Evolutionary conservation across 768 basidiomycete species (phyloP).

Genomic region (Xerocomellus intermedius): DNA sequence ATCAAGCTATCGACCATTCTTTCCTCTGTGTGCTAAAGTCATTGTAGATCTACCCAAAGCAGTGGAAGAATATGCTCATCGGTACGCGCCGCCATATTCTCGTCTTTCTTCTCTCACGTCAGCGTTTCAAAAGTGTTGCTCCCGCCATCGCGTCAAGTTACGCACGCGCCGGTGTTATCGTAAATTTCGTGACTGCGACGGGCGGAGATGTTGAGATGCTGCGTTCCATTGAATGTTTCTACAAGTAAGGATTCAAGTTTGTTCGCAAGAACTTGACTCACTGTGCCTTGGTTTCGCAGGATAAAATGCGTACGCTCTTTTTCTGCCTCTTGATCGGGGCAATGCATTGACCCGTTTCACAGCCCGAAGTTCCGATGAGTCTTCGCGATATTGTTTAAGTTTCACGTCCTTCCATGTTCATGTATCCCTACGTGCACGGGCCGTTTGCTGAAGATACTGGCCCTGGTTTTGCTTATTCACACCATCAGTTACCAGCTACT

Average conservation of each 20-base stretch:
- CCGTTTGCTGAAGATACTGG: conserved; percentile 34
- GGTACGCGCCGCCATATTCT: conserved; percentile 45
- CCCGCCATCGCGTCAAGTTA: conserved; percentile 84
- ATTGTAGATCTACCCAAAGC: conserved; percentile 81
- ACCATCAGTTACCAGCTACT: conserved; percentile 47
- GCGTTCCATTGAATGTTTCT: conserved; percentile 97
- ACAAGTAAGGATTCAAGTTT: conserved; percentile 60
- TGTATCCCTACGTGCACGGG: conserved; percentile 80
- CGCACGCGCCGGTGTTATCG: conserved; percentile 84
- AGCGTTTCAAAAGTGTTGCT: conserved; percentile 55
- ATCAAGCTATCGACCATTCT: conserved; percentile 9
- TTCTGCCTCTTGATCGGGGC: not conserved
- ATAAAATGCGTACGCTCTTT: conserved; percentile 80
- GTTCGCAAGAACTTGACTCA: conserved; percentile 12
- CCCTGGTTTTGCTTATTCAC: conserved; percentile 35
- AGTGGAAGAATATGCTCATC: conserved; percentile 96
- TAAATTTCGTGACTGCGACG: conserved; percentile 97
- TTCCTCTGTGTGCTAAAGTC: conserved; percentile 10
- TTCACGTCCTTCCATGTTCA: conserved; percentile 47
- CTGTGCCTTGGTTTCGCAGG: conserved; percentile 35
- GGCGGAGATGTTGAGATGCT: conserved; percentile 99
- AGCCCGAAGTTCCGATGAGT: conserved; percentile 91
- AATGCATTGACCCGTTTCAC: conserved; percentile 25
- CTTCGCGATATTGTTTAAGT: conserved; percentile 85
- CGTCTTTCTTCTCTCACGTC: conserved; percentile 6